Base-by-base conservation (phyloP, 768 basidiomycete species). In the Boletales sp. region DNA sequence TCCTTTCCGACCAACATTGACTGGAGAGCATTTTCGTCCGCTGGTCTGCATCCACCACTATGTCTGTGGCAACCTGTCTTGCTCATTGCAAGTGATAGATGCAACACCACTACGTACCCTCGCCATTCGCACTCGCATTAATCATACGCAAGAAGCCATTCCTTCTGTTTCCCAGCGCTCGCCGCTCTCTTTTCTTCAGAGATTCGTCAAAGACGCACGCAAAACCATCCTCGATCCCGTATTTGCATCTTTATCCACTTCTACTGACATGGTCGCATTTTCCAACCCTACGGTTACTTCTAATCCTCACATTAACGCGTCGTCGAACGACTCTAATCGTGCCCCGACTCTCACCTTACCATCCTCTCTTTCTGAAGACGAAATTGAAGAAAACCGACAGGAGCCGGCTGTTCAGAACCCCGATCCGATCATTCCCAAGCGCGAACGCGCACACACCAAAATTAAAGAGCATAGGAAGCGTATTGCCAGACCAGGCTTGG, bases 11-110 rank as follows among this genome's bases (percentile, higher is more conserved):
- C 74, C 49, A 72, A 73, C 30, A 70, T 89, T 40, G 72, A 88
- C 54, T 90, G 87, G 88, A 64, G 74, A 11, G 58, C 77, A 2
- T 88, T 82, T 60, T 70, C 74, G 10, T 70, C 72, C 7, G 71
- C 72, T 57, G 86, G 87, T 88, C 61, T 43, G 72, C 63, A 17
- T 34, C 48, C 21, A 18, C 39, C 42, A 42, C 21, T 32, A 41
- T 39, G 37, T 37, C 27, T 27, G 19, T 40, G 41, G 14, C 18
- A 30, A 13, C 41, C 40, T 43, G 29, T 43, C 37, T 15, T 43
- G 24, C 60, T 63, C 43, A 57, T 14, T 24, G 27, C 18, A 6
- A 32, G 27, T 51, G 14, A 18, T 50, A 87, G 86, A 88, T 55
- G 73, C 83, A 2, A 65, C 71, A 5, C 74, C 80, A 9, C 70